Evolutionary conservation across 164 flowering plant genomes (phyloP).

Genomic region (Vitis labrusca): DNA sequence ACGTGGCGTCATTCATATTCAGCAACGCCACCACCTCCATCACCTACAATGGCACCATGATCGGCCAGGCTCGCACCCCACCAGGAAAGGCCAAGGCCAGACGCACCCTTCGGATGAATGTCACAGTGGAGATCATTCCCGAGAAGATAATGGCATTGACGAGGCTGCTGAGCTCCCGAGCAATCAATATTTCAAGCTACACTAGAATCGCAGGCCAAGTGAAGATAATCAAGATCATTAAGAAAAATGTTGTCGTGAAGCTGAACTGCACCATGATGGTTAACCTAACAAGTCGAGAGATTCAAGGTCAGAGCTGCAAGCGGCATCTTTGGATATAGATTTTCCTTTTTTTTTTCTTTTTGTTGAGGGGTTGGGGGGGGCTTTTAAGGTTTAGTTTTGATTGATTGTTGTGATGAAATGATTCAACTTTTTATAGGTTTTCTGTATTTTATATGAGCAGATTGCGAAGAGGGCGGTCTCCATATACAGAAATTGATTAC

Average conservation of each 20-base stretch:
- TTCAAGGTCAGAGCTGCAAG: slow-evolving; percentile 18
- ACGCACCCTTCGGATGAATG: slow-evolving; percentile 34
- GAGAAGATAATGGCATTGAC: slow-evolving; percentile 10
- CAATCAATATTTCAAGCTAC: slow-evolving; percentile 13
- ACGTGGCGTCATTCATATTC: slow-evolving; percentile 41
- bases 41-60: slow-evolving; percentile 20
- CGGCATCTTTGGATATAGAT: slow-evolving; percentile 9
- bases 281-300: not conserved
- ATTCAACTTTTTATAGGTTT: too few species aligned
- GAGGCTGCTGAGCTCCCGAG: slow-evolving; percentile 8
- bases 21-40: slow-evolving; percentile 27
- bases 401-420: too few species aligned
- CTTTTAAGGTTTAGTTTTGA: too few species aligned
- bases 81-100: slow-evolving; percentile 39
- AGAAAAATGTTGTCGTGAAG: slow-evolving; percentile 16
- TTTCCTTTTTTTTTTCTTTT: too few species aligned
- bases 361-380: too few species aligned
- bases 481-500: too few species aligned
- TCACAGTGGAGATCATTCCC: slow-evolving; percentile 22
- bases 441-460: too few species aligned
- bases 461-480: too few species aligned
- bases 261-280: slow-evolving; percentile 17
- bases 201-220: slow-evolving; percentile 21
- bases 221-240: slow-evolving; percentile 9
- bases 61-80: slow-evolving; percentile 40